Conservation (phyloP, 2,329 filamentous ascomycete species). For the Alternaria hordeiaustralica region DNA sequence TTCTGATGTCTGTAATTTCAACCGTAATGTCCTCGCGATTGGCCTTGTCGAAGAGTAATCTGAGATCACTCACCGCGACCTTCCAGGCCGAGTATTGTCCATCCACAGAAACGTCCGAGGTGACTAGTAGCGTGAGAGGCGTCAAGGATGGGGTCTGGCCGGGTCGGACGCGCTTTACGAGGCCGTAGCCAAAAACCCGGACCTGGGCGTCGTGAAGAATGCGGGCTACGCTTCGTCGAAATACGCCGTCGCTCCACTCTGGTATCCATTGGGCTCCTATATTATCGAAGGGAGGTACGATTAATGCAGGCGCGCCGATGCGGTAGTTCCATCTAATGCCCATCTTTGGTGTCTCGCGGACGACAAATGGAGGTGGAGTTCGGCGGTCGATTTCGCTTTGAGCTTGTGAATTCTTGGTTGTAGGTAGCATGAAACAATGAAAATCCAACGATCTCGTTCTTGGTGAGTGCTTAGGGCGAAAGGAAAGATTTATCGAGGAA, state of each 20-base stretch:
- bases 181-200: not conserved
- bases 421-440: not conserved
- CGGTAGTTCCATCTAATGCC: not conserved
- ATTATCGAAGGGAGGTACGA: not conserved
- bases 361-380: not conserved
- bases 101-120: not conserved
- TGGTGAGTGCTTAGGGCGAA: not conserved
- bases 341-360: not conserved
- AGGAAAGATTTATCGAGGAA: too few species aligned
- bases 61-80: not conserved
- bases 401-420: not conserved
- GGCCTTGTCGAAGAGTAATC: not conserved
- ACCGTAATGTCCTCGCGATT: not conserved
- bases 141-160: not conserved
- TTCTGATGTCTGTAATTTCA: not conserved
- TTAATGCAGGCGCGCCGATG: not conserved
- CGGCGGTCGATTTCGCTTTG: not conserved
- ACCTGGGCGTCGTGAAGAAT: not conserved
- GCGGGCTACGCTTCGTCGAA: not conserved
- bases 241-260: not conserved
- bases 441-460: not conserved
- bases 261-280: not conserved
- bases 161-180: not conserved
- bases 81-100: not conserved
- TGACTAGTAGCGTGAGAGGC: not conserved